phyloP scores from a whole-genome alignment of 495 filamentous ascomycete species.

The Chaetomium cochliodes region DNA sequence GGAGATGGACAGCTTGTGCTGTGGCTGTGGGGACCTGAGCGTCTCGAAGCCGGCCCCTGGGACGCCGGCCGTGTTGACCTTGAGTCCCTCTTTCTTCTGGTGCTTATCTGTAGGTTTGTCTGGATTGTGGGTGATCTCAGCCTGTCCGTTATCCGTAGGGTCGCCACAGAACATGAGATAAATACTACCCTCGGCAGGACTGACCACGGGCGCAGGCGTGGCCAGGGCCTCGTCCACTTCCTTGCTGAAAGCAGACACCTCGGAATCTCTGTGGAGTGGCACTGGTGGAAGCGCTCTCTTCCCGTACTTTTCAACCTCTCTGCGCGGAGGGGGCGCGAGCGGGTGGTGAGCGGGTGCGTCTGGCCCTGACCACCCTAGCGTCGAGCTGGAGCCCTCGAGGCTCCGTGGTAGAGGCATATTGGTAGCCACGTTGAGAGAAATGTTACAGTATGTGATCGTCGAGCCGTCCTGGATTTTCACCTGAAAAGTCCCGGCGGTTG shows the following conservation, averaged over 20 bases:
- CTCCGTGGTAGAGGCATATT: background rate
- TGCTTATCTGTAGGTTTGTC: background rate
- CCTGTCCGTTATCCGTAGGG: background rate
- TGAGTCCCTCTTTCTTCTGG: background rate
- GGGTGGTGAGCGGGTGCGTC: background rate
- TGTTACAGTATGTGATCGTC: background rate
- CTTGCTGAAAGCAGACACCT: conserved; percentile 28
- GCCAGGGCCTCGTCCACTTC: conserved; percentile 21
- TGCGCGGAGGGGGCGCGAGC: conserved; percentile 21
- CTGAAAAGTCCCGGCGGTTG: background rate
- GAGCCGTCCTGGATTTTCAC: background rate
- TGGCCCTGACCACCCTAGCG: conserved; percentile 10
- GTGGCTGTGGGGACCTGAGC: background rate
- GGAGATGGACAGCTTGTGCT: background rate
- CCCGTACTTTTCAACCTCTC: conserved; percentile 26
- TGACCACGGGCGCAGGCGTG: conserved; percentile 3
- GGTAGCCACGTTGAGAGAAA: background rate
- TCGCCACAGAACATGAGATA: background rate
- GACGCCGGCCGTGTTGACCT: background rate
- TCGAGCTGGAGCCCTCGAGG: conserved; percentile 12
- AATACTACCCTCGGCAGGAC: conserved; percentile 10
- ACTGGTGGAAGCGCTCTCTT: conserved; percentile 30
- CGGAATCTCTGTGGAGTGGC: conserved; percentile 23
- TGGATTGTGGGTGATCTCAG: background rate
- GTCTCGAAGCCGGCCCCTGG: background rate